Conservation (phyloP, 495 filamentous ascomycete genomes). For the Collariella sp. region DNA sequence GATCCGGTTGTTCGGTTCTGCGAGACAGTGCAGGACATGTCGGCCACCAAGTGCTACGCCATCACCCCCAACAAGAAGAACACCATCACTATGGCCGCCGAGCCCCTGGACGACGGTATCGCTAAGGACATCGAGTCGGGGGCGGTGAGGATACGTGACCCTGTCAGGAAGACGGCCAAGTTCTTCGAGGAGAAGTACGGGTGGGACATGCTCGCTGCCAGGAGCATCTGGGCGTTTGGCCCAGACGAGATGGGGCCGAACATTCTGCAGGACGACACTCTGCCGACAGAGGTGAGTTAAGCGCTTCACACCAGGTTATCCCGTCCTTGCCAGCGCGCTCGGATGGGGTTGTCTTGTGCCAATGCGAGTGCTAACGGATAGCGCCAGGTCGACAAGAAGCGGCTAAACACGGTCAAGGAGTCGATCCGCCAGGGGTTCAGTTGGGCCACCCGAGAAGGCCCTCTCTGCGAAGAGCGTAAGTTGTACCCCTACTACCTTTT, state of each 20-base stretch:
- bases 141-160: slow-evolving; percentile 83
- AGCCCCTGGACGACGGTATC: slow-evolving; percentile 88
- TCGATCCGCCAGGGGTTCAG: slow-evolving; percentile 90
- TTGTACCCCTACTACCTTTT: slow-evolving; percentile 18
- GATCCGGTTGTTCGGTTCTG: slow-evolving; percentile 96
- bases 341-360: neutral
- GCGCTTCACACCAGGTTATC: slow-evolving; percentile 14
- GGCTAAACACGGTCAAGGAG: slow-evolving; percentile 79
- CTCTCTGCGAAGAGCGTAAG: slow-evolving; percentile 96
- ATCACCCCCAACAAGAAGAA: slow-evolving; percentile 98
- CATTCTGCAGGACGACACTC: slow-evolving; percentile 91
- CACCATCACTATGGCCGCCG: slow-evolving; percentile 97
- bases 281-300: slow-evolving; percentile 62
- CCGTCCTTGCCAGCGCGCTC: neutral
- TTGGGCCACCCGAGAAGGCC: slow-evolving; percentile 92
- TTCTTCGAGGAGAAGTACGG: slow-evolving; percentile 97
- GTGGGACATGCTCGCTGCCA: slow-evolving; percentile 87
- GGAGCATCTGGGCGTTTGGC: slow-evolving; percentile 98
- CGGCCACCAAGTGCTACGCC: slow-evolving; percentile 95
- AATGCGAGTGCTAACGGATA: slow-evolving; percentile 10
- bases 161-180: slow-evolving; percentile 83
- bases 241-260: slow-evolving; percentile 94
- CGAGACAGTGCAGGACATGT: slow-evolving; percentile 96
- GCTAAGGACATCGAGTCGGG: slow-evolving; percentile 92
- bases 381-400: slow-evolving; percentile 71